Conservation (phyloP, 305 asterid genomes). For the Withania somnifera region DNA sequence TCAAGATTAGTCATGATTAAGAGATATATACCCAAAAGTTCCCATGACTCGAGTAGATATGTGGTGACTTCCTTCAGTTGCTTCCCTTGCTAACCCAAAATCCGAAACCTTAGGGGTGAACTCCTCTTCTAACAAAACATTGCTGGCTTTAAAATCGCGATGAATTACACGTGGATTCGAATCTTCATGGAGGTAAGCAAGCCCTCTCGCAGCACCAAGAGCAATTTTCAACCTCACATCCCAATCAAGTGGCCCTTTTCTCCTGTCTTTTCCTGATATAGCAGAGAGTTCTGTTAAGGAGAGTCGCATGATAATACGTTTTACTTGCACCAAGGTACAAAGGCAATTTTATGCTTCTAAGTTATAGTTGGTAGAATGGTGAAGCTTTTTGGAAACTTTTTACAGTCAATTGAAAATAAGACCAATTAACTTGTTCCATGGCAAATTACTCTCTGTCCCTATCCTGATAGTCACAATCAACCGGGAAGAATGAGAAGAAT, state of each 20-base stretch:
- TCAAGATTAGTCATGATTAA: neutral
- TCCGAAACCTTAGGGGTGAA: conserved; percentile 95
- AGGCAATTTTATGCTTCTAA: neutral
- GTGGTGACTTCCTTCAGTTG: conserved; percentile 80
- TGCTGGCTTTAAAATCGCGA: conserved; percentile 90
- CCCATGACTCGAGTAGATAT: conserved; percentile 98
- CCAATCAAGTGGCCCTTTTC: conserved; percentile 71
- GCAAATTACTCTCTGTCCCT: neutral
- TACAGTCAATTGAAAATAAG: neutral
- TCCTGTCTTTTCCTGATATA: conserved; percentile 51
- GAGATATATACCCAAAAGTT: conserved; percentile 74
- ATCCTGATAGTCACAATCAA: neutral
- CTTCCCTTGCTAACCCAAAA: conserved; percentile 95
- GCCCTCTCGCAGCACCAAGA: conserved; percentile 92
- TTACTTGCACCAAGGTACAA: neutral
- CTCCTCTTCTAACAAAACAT: conserved; percentile 76
- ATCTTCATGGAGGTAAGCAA: conserved; percentile 96
- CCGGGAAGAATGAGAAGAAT: neutral
- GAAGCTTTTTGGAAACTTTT: neutral
- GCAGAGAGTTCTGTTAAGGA: neutral
- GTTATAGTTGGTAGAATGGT: neutral
- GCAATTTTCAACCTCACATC: conserved; percentile 86
- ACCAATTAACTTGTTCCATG: neutral
- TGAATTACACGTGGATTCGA: conserved; percentile 95
- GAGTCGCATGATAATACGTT: neutral